Evolutionary conservation across 202 grass and related monocot species (phyloP).

Genomic region (Sporobolus alterniflorus): DNA sequence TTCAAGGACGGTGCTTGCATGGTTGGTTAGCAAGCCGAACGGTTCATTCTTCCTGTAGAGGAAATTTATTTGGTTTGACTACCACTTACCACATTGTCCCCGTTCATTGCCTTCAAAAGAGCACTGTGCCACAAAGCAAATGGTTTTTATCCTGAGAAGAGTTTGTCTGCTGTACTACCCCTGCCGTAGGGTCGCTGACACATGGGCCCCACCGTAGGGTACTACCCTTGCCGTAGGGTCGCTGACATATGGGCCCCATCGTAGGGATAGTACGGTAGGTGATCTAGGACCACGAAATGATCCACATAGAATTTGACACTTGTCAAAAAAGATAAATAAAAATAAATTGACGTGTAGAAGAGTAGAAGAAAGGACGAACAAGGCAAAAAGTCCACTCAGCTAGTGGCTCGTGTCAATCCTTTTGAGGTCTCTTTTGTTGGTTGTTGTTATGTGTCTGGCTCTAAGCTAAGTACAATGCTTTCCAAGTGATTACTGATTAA

Average conservation of each 20-base stretch:
- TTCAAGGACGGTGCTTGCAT: constrained; percentile 29
- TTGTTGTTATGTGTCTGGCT: not conserved
- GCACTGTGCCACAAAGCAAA: constrained; percentile 24
- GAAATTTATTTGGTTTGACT: constrained; percentile 36
- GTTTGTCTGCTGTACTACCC: no score
- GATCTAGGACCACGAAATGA: not conserved
- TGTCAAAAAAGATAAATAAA: not conserved
- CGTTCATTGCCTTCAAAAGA: not conserved
- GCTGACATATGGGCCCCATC: no score
- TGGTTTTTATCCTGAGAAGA: no score
- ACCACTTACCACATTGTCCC: constrained; percentile 2
- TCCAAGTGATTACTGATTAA: not conserved
- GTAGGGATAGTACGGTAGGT: no score
- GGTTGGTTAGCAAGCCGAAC: constrained; percentile 22
- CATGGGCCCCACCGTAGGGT: no score
- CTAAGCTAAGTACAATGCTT: constrained; percentile 5
- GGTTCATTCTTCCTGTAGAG: constrained; percentile 35
- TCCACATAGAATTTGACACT: constrained; percentile 1
- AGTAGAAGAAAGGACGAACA: not conserved
- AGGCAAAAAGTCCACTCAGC: constrained; percentile 28
- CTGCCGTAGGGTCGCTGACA: no score
- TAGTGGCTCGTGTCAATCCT: constrained; percentile 33
- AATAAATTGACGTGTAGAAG: not conserved
- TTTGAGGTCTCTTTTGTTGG: constrained; percentile 39
- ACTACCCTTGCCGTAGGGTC: no score